Evolutionary conservation across 805 yeast species (phyloP), one percentile per base, ranked within the genome.

Genomic region (Yamadazyma takamatsuzukensis): DNA sequence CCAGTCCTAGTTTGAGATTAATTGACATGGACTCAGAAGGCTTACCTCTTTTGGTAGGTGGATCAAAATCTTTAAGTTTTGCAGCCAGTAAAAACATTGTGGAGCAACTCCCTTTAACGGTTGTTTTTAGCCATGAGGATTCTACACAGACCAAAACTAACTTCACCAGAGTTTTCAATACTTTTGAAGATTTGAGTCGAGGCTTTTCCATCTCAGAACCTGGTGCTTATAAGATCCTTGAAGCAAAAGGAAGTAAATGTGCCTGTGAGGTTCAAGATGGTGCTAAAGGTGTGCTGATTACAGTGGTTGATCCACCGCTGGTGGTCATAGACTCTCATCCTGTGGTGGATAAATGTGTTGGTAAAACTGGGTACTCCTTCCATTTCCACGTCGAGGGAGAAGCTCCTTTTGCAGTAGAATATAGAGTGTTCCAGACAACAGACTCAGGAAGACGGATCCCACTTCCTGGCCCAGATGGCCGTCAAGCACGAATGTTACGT

Each of bases 291-390:
- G 64, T 83, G 8, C 50, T 63, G 12, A 69, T 86, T 1, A 35
- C 47, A n/a, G 42, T 52, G 9, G 74, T 71, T 1, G 53, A 52
- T 2, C 75, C 74, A 3, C 67, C 71, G 2, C 35, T 30, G 2
- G 61, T 70, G 13, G 49, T 51, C 2, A 66, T 76, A 11, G 27
- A 44, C 2, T 76, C 87, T 1, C 64, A 64, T 10, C 77, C 90
- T 3, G 76, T 90, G 2, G 66, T 77, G 16, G 97, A 90, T 48
- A 76, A 82, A 30, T 93, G 99, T 62, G 83, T 93, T 18, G 98
- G 98, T 0, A 86, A 88, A 27, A 80, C 87, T 6, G 98, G 97
- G 0, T 76, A 68, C 45, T 64, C 65, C 15, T 77, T 88, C 38
- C 68, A 71, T 19, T 87, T 86, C 40, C 84, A 80, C 31, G 67